phyloP scores from a whole-genome alignment of 345 rosid species.

The Eutrema japonicum region DNA sequence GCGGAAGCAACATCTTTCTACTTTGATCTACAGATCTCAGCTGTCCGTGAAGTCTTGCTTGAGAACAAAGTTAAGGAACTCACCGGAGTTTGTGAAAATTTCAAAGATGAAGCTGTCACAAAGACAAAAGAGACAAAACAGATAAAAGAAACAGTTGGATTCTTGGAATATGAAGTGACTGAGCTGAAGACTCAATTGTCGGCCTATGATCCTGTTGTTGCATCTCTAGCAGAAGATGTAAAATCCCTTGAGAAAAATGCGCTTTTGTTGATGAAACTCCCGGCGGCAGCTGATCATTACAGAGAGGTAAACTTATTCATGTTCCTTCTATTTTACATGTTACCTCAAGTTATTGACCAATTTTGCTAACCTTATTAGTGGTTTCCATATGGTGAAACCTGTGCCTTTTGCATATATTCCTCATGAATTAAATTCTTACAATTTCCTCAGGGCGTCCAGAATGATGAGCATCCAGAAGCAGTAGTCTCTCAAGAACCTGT shows the following conservation, averaged over 20 bases:
- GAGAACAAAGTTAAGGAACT: slow-evolving; percentile 66
- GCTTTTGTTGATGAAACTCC: slow-evolving; percentile 44
- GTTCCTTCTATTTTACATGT: slow-evolving; percentile 20
- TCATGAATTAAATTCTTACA: slow-evolving; percentile 9
- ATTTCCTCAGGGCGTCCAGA: slow-evolving; percentile 48
- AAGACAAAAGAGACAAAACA: slow-evolving; percentile 56
- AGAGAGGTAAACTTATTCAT: slow-evolving; percentile 36
- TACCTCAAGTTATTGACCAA: slow-evolving; percentile 10
- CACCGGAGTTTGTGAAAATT: slow-evolving; percentile 58
- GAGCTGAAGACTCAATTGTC: slow-evolving; percentile 62
- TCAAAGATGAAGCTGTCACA: slow-evolving; percentile 53
- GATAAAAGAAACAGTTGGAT: slow-evolving; percentile 65
- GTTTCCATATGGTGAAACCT: slow-evolving; percentile 8
- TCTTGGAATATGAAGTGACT: slow-evolving; percentile 65
- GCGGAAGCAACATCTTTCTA: slow-evolving; percentile 90
- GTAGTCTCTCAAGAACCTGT: slow-evolving; percentile 40
- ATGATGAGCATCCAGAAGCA: slow-evolving; percentile 44
- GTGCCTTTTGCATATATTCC: background rate
- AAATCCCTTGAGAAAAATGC: slow-evolving; percentile 64
- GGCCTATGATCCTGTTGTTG: slow-evolving; percentile 67
- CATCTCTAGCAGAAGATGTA: slow-evolving; percentile 65
- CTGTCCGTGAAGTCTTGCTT: slow-evolving; percentile 76
- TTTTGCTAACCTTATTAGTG: background rate
- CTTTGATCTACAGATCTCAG: slow-evolving; percentile 85
- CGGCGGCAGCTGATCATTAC: slow-evolving; percentile 11